These are phyloP conservation scores for Gossypium australe DNA, from an alignment of 345 rosid species.

Conservation along the genomic window DNA sequence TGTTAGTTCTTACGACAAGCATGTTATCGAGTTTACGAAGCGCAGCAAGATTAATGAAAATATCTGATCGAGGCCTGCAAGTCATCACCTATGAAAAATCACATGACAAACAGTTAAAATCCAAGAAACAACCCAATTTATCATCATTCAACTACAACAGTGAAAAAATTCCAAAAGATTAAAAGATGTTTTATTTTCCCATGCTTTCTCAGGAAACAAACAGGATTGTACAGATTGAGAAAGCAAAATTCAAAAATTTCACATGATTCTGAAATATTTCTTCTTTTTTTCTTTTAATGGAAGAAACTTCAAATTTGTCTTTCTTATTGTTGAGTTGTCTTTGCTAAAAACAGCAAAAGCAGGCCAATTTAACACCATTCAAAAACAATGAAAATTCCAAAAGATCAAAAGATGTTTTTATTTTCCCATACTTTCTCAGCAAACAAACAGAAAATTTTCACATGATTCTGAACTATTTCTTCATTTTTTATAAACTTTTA, in stretches of 20 bases:
- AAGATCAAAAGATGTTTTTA: no score
- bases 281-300: not conserved
- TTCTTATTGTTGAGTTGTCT: not conserved
- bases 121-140: not conserved
- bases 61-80: slow-evolving; percentile 84
- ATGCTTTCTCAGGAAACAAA: not conserved
- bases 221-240: not conserved
- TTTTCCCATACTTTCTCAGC: not conserved
- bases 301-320: not conserved
- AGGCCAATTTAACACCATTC: not conserved
- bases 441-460: not conserved
- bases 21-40: slow-evolving; percentile 80
- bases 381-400: no score
- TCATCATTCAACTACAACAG: not conserved
- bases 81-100: slow-evolving; percentile 66
- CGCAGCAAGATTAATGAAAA: slow-evolving; percentile 86
- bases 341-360: not conserved
- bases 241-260: not conserved
- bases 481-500: not conserved
- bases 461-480: not conserved
- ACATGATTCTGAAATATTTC: no score
- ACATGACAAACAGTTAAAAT: not conserved
- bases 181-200: not conserved
- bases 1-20: slow-evolving; percentile 69
- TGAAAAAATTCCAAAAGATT: not conserved